Evolutionary conservation across 331 rosid species (phyloP).

Genomic region (Quercus tomentella): DNA sequence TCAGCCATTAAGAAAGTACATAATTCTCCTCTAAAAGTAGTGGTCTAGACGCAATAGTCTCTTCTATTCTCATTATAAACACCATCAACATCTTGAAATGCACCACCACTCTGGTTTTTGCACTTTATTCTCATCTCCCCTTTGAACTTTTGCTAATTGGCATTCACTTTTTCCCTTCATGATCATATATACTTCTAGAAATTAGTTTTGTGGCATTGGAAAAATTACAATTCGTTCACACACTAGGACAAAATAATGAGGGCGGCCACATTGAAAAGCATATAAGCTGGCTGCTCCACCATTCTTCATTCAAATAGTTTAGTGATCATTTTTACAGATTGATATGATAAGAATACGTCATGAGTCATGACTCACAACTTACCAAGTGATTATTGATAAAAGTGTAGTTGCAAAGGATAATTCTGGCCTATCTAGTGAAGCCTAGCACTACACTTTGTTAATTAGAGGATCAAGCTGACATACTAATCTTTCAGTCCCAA

Average conservation of each 20-base stretch:
- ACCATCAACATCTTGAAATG: slow-evolving; percentile 6
- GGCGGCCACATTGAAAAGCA: slow-evolving; percentile 2
- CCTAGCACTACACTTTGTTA: too few species aligned
- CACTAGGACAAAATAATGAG: background rate
- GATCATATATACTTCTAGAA: background rate
- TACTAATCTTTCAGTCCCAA: too few species aligned
- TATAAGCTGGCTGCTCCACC: background rate
- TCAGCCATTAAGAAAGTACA: background rate
- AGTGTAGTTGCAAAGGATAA: too few species aligned
- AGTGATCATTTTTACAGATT: background rate
- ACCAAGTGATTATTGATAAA: too few species aligned
- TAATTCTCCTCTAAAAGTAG: background rate
- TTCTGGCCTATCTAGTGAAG: too few species aligned
- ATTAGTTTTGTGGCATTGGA: background rate
- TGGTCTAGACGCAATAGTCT: background rate
- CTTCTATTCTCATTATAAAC: background rate
- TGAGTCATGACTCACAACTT: too few species aligned
- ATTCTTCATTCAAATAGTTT: background rate
- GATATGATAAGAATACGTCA: too few species aligned
- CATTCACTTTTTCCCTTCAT: background rate
- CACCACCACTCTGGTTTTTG: background rate
- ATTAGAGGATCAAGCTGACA: too few species aligned
- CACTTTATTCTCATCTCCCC: slow-evolving; percentile 6
- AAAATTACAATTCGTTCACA: background rate
- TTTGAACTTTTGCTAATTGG: background rate